Evolutionary conservation across 768 basidiomycete species (phyloP).

Genomic region (Agaricus subrufescens): DNA sequence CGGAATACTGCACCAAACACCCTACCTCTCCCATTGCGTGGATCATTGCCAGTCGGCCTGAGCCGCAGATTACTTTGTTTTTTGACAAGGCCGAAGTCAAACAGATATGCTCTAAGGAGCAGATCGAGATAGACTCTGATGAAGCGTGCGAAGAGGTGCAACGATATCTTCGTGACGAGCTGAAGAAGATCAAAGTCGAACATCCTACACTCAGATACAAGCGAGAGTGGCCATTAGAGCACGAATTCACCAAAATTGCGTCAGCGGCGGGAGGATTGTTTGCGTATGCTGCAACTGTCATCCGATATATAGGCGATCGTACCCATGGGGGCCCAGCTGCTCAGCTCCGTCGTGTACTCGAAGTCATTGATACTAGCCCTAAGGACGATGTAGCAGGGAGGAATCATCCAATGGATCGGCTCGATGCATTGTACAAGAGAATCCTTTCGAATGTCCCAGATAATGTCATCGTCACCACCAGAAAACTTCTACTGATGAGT

Average conservation of each 20-base stretch:
- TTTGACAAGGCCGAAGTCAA: conserved; percentile 2
- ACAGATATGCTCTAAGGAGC: not conserved
- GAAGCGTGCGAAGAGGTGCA: conserved; percentile 15
- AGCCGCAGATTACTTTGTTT: conserved; percentile 13
- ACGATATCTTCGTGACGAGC: not conserved
- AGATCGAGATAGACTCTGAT: conserved; percentile 4
- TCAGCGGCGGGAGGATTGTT: conserved; percentile 19
- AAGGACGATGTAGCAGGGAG: not conserved
- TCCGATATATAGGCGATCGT: conserved; percentile 17
- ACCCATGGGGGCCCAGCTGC: not conserved
- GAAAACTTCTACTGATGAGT: not conserved
- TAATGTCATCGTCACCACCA: not conserved
- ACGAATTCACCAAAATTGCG: conserved; percentile 10
- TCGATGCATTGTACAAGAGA: not conserved
- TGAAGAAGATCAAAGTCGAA: conserved; percentile 7
- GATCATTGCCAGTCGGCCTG: conserved; percentile 18
- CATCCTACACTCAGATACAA: not conserved
- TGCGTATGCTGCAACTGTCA: conserved; percentile 19
- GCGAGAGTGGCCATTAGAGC: conserved; percentile 15
- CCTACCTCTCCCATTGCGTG: conserved; percentile 10
- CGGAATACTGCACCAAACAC: not conserved
- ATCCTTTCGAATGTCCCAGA: not conserved
- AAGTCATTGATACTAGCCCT: not conserved
- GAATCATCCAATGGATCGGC: not conserved
- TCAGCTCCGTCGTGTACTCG: not conserved